Percentiles rank a stretch among this genome's conserved stretches.
Evolutionary conservation across 2,329 filamentous ascomycete genomes (phyloP).

Genomic region (Mollisia scopiformis): DNA sequence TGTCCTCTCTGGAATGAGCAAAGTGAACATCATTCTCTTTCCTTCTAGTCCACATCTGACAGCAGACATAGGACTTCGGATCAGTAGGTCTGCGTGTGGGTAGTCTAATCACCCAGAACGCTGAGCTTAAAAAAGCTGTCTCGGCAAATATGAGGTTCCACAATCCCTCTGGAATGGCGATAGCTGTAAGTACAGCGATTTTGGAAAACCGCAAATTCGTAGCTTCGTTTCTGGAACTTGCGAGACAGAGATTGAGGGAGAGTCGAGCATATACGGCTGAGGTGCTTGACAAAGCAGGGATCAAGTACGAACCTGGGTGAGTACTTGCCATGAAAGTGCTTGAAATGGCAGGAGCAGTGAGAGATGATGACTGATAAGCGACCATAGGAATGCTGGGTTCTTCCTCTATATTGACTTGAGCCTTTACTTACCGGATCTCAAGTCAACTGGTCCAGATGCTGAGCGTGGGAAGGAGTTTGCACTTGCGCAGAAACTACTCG

Average conservation of each 20-base stretch:
- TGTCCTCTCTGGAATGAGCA: slow-evolving; percentile 38
- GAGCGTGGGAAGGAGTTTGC: slow-evolving; percentile 14
- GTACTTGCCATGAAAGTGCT: no score
- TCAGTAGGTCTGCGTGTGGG: slow-evolving; percentile 33
- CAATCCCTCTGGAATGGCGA: slow-evolving; percentile 47
- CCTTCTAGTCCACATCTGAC: not conserved
- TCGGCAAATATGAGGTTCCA: slow-evolving; percentile 48
- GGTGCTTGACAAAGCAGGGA: slow-evolving; percentile 43
- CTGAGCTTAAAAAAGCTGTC: slow-evolving; percentile 35
- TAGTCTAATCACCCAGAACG: slow-evolving; percentile 39
- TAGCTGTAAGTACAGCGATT: slow-evolving; percentile 47
- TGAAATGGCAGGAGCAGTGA: no score
- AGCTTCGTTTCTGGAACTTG: slow-evolving; percentile 45
- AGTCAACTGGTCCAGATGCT: not conserved
- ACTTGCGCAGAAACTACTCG: slow-evolving; percentile 19
- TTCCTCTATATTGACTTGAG: slow-evolving; percentile 59
- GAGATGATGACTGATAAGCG: slow-evolving; percentile 16
- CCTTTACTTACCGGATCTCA: slow-evolving; percentile 33
- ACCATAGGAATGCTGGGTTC: slow-evolving; percentile 54
- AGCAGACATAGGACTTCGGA: slow-evolving; percentile 3
- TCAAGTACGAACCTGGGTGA: slow-evolving; percentile 41
- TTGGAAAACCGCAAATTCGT: slow-evolving; percentile 50
- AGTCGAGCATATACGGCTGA: slow-evolving; percentile 44
- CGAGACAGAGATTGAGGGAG: slow-evolving; percentile 42
- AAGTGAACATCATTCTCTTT: slow-evolving; percentile 5